Evolutionary conservation across 1,284 basidiomycete species (phyloP), one percentile per base, ranked within the genome.

Genomic region (Peniophora sp.): DNA sequence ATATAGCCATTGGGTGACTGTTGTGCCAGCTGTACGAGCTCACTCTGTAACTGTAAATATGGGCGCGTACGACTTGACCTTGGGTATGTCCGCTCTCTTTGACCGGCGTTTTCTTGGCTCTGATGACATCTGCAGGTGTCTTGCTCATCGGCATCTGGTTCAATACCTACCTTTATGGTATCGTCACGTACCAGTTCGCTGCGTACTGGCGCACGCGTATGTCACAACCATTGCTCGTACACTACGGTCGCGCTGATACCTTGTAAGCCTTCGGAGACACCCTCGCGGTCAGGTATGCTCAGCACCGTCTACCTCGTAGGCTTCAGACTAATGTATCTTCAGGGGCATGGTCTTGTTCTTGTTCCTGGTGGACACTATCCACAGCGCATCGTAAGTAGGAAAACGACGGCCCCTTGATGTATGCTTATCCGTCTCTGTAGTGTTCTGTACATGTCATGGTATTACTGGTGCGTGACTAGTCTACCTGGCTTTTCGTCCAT

Each of bases 131-230:
- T 22, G 20, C 39, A 41, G 39, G 39, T 41, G 39, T 41, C 39
- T 22, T 41, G 15, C 20, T 41, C n/a, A 9, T 41, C n/a, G 39
- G 39, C 20, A 41, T 41, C 39, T 17, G 15, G n/a, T 41, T 77
- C 55, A 78, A 78, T 53, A 78, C 75, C 3, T 78, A 69, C 53
- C 62, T 78, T 9, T 78, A 74, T 59, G 75, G 76, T 1, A 62
- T 78, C 24, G 75, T 75, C 54, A 67, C 66, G 2, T 75, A 70
- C 56, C 75, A 78, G 54, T 78, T 76, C 51, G 64, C 68, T 15
- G 59, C 62, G 0, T 78, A 78, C 54, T 62, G 68, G 47, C 67
- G 62, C 47, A 61, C 65, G 0, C 67, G 75, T 75, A 51, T 41
- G 3, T 44, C 9, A 39, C 15, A 15, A n/a, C 22, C 8, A 23